phyloP scores from a whole-genome alignment of 768 basidiomycete species.

The Fomitopsis pulvina region DNA sequence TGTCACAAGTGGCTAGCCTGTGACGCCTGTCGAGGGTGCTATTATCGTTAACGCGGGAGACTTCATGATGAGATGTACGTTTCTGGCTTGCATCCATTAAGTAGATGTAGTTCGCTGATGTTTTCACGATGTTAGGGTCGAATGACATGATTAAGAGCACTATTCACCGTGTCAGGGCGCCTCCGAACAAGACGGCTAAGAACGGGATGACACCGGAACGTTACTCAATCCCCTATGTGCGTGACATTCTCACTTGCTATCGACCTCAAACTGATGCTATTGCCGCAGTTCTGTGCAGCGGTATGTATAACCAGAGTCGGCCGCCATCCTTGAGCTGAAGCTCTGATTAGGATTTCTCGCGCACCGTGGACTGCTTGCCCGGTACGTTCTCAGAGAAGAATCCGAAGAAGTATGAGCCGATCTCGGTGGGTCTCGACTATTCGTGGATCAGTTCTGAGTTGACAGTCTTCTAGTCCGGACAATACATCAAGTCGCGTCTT shows the following conservation, averaged over 20 bases:
- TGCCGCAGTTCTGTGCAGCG: conserved; percentile 24
- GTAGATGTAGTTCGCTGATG: neutral
- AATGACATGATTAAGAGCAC: conserved; percentile 40
- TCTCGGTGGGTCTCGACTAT: conserved; percentile 17
- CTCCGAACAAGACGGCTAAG: conserved; percentile 16
- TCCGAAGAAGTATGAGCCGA: conserved; percentile 47
- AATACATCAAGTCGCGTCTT: conserved; percentile 10
- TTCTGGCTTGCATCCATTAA: neutral
- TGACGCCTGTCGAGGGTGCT: conserved; percentile 37
- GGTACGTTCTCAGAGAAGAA: conserved; percentile 39
- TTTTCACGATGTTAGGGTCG: conserved; percentile 22
- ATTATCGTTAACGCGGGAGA: conserved; percentile 48
- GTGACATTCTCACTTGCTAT: neutral
- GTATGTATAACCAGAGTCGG: conserved; percentile 18
- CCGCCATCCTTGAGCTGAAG: neutral
- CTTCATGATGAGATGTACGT: conserved; percentile 43
- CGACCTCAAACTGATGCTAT: conserved; percentile 29
- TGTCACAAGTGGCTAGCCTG: conserved; percentile 8
- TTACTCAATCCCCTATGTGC: conserved; percentile 55
- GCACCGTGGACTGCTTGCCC: conserved; percentile 40
- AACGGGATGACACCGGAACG: conserved; percentile 40
- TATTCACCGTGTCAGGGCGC: conserved; percentile 45
- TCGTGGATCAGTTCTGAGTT: neutral
- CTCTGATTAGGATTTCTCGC: conserved; percentile 13
- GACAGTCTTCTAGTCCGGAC: conserved; percentile 1